Percentiles rank a stretch among this genome's conserved stretches.
These are phyloP conservation scores for Aspergillus asperescens DNA, from an alignment of 495 filamentous ascomycete species.

Conservation along the genomic window DNA sequence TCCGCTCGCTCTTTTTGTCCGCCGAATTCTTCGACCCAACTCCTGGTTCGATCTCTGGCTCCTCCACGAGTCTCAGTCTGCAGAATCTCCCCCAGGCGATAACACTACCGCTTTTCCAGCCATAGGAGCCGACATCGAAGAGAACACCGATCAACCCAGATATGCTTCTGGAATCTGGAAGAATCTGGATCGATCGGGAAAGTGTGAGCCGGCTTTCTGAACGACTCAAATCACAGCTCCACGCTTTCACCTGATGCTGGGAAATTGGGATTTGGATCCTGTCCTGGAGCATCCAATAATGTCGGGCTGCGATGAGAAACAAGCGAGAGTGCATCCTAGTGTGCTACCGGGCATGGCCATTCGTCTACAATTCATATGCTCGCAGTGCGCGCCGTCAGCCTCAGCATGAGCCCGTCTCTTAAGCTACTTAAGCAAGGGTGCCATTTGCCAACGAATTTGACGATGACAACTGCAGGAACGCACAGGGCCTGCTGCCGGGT, in stretches of 20 bases:
- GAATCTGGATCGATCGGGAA: not conserved
- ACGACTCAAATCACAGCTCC: not conserved
- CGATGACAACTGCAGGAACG: not conserved
- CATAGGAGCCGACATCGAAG: too few species aligned
- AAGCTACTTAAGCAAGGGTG: not conserved
- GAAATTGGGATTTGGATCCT: not conserved
- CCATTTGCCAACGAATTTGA: not conserved
- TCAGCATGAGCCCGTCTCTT: not conserved
- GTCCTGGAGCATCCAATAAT: not conserved
- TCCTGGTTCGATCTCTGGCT: too few species aligned
- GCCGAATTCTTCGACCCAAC: not conserved
- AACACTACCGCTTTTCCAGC: not conserved
- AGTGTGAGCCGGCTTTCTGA: not conserved
- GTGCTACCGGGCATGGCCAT: not conserved
- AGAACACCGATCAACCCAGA: too few species aligned
- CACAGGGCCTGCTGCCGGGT: not conserved
- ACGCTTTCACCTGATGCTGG: not conserved
- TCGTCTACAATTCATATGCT: not conserved
- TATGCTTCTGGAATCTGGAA: not conserved
- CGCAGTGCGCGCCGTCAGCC: not conserved
- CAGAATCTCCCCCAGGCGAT: not conserved
- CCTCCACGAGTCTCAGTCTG: not conserved
- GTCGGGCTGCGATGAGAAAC: not conserved
- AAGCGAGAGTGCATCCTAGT: not conserved
- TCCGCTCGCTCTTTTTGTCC: not conserved